Evolutionary conservation across 306 rosid genomes (phyloP), one percentile per base, ranked within the genome.

Genomic region (Bauhinia variegata): DNA sequence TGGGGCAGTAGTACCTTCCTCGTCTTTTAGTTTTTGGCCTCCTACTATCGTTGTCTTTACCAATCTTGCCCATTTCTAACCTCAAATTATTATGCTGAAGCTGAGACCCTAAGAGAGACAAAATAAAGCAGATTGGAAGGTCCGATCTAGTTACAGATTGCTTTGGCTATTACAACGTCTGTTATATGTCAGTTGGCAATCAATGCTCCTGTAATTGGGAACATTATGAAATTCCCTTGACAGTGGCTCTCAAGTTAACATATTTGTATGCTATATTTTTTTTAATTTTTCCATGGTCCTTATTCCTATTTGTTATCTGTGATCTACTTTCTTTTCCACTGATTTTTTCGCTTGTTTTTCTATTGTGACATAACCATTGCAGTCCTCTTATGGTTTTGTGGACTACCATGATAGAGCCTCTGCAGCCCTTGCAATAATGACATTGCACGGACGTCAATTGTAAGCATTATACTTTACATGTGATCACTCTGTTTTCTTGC

Each of bases 341-440:
- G 41, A 55, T 28, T 31, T 42, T 5, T 63, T 47, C 11, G 15
- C 30, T 49, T 17, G 17, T 52, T 67, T 65, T 43, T 11, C 59
- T 12, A 30, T 32, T 68, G 57, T 49, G 61, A 38, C 63, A n/a
- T n/a, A 32, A 14, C 58, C 65, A 13, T 76, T 71, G 52, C 85
- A 84, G 88, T 84, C 88, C 65, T 84, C 88, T 11, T 84, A 80
- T 67, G 88, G 88, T 60, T 84, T 84, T 44, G 88, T 84, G 77
- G 85, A 84, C 78, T 84, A 71, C 70, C 85, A 71, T 60, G 88
- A 84, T 47, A 81, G 81, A 52, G 71, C 83, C 63, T 80, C 85
- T 56, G 88, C 88, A 67, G 85, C 83, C 60, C 81, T 84, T 67
- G 88, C 88, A 34, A 84, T 84, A 80, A 80, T 84, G 88, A 67